Conservation (phyloP, 1,284 basidiomycete genomes). For the Cryptococcus depauperatus region DNA sequence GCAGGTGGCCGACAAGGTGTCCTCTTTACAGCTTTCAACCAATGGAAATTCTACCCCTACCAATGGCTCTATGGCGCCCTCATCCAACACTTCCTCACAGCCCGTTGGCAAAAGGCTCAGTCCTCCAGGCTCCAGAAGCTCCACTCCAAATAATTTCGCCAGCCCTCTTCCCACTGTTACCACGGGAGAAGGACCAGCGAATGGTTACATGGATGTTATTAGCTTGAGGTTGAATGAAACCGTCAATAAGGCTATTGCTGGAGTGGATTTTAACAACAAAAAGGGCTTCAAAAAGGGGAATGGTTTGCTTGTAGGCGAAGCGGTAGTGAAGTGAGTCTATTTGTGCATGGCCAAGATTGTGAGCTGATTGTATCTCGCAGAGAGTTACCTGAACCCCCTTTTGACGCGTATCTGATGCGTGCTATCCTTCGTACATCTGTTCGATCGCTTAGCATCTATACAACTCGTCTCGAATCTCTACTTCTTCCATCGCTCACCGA, state of each 20-base stretch:
- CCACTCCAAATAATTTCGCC: slow-evolving; percentile 21
- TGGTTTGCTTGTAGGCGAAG: slow-evolving; percentile 40
- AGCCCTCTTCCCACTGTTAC: slow-evolving; percentile 12
- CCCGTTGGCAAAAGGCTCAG: slow-evolving; percentile 18
- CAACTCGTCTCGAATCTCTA: slow-evolving; percentile 43
- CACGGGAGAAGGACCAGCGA: slow-evolving; percentile 14
- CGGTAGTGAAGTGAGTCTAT: slow-evolving; percentile 39
- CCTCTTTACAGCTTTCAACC: slow-evolving; percentile 11
- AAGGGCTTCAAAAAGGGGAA: slow-evolving; percentile 41
- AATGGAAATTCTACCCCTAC: not conserved
- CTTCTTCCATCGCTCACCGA: slow-evolving; percentile 44
- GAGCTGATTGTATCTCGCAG: slow-evolving; percentile 17
- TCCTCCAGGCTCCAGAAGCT: slow-evolving; percentile 25
- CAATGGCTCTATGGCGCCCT: not conserved
- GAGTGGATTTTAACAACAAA: slow-evolving; percentile 42
- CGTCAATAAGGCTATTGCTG: slow-evolving; percentile 42
- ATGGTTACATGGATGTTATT: slow-evolving; percentile 44
- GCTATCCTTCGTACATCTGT: slow-evolving; percentile 42
- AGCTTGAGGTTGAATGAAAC: slow-evolving; percentile 42
- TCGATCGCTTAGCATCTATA: slow-evolving; percentile 43
- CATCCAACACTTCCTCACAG: slow-evolving; percentile 13
- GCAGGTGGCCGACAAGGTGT: slow-evolving; percentile 30
- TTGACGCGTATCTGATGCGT: slow-evolving; percentile 44
- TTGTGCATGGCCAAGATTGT: not conserved
- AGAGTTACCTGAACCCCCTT: slow-evolving; percentile 36